Evolutionary conservation across 306 rosid species (phyloP), one percentile per base, ranked within the genome.

Genomic region (Hippophae gyantsensis): DNA sequence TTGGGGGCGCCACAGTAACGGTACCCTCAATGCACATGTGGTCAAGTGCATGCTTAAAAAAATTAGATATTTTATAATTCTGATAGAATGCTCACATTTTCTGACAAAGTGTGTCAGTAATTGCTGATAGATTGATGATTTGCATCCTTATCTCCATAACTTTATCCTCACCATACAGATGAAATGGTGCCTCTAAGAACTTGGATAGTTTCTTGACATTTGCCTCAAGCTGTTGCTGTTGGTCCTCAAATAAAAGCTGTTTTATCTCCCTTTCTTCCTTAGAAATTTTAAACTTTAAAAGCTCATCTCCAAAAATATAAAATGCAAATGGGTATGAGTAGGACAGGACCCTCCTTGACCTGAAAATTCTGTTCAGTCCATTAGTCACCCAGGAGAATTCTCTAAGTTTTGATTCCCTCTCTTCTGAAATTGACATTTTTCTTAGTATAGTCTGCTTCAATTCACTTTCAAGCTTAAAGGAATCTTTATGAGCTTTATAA

Each of bases 301-400:
- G 78, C 76, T 88, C 97, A 51, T 86, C 97, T 60, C 99, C 99
- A 69, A 93, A 93, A 95, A 93, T 88, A 62, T 86, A 93, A 65
- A 82, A 93, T 11, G 99, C 99, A 88, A 93, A 93, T 48, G 97
- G 94, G 77, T 93, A 93, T 42, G 99, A 82, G 69, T 86, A 86
- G 3, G 95, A 93, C 70, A 93, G 94, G 74, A 93, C 87, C 52
- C 99, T 81, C 93, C 99, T 88, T 23, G 97, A 88, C 62, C 97
- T 82, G 76, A 93, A 93, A 59, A 93, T 95, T 55, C 95, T 78
- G 45, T 62, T 63, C 61, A 93, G 90, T 13, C 97, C 97, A 65
- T 84, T 80, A 66, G 65, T 62, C 62, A 86, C 95, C 99, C 99
- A 93, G 70, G 89, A 70, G 69, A 86, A 93, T 72, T 89, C 99